Evolutionary conservation across 75 land plant species (phyloP), one percentile per base, ranked within the genome.

Genomic region (Cunninghamia lanceolata): DNA sequence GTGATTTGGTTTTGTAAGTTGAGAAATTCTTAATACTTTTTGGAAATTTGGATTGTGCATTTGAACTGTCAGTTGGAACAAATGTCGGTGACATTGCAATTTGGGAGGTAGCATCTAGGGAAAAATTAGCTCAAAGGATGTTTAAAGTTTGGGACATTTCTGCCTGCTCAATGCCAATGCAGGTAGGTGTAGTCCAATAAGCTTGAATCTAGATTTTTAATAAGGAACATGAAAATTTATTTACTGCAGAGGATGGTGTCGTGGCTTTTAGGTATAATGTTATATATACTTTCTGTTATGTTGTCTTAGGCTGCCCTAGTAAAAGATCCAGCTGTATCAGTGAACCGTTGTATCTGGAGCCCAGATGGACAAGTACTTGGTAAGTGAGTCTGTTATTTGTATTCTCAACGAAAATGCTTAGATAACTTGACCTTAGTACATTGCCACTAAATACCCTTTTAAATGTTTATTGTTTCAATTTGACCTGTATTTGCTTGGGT

Each of bases 141-240:
- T 96, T 96, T 86, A 94, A 95, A 90, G 99, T 95, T 42, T 96
- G 97, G 95, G 97, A 95, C 47, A 86, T 95, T 35, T 83, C 89
- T 74, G 86, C 89, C 34, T 91, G 93, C 82, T 89, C 95, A 11
- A 85, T 92, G 91, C 86, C 94, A 17, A 86, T 95, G 88, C 95
- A 96, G 95, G 98, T 96, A 71, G 75, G 34, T 34, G 35, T 71
- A 34, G 75, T 71, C 34, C 2, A 10, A 71, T 71, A 34, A 71
- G 15, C 3, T 32, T 71, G 75, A 32, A 32, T 71, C 34, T 71
- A 32, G 74, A 71, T 71, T 71, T 71, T 71, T 32, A 7, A 71
- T 32, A 11, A 32, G 34, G 74, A 71, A 71, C 75, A 32, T 71
- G 75, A 34, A 71, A 34, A 21, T 21, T 42, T 68, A 3, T 32